Percentiles rank a stretch among this genome's conserved stretches.
phyloP scores from a whole-genome alignment of 192 early-diverging fungal species.

The Coemansia sp. region DNA sequence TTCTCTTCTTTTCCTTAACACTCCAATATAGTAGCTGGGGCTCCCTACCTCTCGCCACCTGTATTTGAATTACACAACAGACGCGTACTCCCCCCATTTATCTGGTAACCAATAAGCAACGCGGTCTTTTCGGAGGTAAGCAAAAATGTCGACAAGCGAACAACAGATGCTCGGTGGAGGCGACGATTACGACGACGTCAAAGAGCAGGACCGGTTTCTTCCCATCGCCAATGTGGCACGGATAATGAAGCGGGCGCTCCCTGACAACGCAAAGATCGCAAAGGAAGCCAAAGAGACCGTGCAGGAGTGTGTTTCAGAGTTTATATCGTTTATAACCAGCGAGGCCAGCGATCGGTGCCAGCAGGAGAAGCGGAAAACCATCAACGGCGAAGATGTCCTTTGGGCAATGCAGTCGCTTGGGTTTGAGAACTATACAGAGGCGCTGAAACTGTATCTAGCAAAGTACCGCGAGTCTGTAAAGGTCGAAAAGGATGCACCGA shows the following conservation, averaged over 20 bases:
- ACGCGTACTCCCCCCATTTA: not conserved
- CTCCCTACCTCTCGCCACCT: too few species aligned
- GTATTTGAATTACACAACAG: not conserved
- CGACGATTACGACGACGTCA: conserved; percentile 72
- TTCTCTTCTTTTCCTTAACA: not conserved
- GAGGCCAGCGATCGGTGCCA: conserved; percentile 96
- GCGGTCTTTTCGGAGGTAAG: not conserved
- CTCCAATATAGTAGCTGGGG: too few species aligned
- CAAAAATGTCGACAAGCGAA: conserved; percentile 38
- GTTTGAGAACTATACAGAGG: conserved; percentile 95
- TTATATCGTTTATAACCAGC: conserved; percentile 97
- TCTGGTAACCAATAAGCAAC: not conserved
- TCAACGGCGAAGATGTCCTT: conserved; percentile 97
- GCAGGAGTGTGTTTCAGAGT: conserved; percentile 97
- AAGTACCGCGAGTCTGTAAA: conserved; percentile 78
- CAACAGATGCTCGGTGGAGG: conserved; percentile 21
- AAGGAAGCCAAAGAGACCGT: conserved; percentile 98
- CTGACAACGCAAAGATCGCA: conserved; percentile 96
- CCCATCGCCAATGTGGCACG: conserved; percentile 95
- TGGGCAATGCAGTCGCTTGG: conserved; percentile 98
- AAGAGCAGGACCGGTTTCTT: conserved; percentile 93
- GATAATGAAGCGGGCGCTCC: conserved; percentile 96
- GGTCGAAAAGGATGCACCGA: conserved; percentile 45
- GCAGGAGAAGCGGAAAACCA: conserved; percentile 95
- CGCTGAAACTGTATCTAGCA: conserved; percentile 81